Conservation (phyloP, 148 eudicot species). For the Rhododendron vialii region DNA sequence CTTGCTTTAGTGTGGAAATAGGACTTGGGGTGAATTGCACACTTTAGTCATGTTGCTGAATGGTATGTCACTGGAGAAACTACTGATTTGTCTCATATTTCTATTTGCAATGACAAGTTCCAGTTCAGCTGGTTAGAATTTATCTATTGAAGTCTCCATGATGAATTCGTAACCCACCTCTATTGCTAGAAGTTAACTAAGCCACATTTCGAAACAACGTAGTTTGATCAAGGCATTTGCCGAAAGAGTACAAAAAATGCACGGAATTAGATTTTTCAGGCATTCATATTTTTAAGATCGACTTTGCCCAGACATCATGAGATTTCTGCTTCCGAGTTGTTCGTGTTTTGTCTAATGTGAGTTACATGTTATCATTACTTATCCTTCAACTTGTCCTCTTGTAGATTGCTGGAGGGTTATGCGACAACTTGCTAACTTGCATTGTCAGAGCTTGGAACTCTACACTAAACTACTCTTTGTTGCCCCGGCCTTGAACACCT, state of each 20-base stretch:
- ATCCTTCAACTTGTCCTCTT: neutral
- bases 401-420: constrained; percentile 88
- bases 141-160: too few species aligned
- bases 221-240: neutral
- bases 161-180: neutral
- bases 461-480: constrained; percentile 76
- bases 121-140: neutral
- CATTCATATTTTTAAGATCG: neutral
- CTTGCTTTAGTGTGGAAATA: too few species aligned
- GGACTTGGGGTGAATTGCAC: too few species aligned
- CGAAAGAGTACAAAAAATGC: neutral
- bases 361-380: too few species aligned
- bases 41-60: neutral
- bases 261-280: neutral
- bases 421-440: constrained; percentile 87
- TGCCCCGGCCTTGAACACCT: constrained; percentile 91
- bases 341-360: too few species aligned
- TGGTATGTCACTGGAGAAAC: neutral
- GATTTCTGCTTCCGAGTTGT: neutral
- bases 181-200: neutral
- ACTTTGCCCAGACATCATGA: neutral
- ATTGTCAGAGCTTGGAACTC: constrained; percentile 84
- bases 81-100: neutral
- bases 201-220: neutral
- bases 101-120: neutral